Percentiles rank a stretch among this genome's conserved stretches.
Evolutionary conservation across 2,329 filamentous ascomycete genomes (phyloP).

Genomic region (Akanthomyces muscarius): DNA sequence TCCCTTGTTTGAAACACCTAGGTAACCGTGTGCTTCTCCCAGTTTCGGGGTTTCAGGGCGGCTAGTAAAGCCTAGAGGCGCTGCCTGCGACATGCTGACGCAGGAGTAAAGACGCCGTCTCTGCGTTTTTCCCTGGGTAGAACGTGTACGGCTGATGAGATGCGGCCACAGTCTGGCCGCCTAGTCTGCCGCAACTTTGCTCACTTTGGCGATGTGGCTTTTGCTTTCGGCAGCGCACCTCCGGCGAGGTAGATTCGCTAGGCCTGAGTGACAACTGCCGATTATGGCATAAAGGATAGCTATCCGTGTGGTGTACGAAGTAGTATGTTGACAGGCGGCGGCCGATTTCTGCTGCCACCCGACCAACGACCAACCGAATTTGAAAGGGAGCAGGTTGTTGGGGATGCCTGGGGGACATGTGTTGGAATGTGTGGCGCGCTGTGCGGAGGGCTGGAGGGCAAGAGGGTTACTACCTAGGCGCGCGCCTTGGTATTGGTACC

Average conservation of each 20-base stretch:
- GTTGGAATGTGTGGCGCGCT: too few relatives aligned
- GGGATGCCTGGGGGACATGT: too few relatives aligned
- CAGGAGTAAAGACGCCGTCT: neutral
- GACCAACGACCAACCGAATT: too few relatives aligned
- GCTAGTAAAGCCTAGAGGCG: neutral
- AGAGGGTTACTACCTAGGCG: too few relatives aligned
- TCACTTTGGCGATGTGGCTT: neutral
- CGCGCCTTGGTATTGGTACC: too few relatives aligned
- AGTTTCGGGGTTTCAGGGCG: neutral
- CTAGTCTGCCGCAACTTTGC: neutral
- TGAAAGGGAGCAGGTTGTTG: too few relatives aligned
- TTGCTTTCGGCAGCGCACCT: neutral
- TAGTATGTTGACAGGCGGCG: neutral
- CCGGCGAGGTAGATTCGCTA: neutral
- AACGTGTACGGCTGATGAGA: neutral
- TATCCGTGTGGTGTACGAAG: too few relatives aligned
- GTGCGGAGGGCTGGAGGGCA: too few relatives aligned
- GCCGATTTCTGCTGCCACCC: neutral
- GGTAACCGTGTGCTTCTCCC: neutral
- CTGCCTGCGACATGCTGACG: neutral
- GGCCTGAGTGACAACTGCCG: too few relatives aligned
- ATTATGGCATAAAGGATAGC: too few relatives aligned
- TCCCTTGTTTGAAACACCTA: conserved; percentile 30
- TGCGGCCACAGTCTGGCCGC: neutral
- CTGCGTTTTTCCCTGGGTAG: neutral